Evolutionary conservation across 2,329 filamentous ascomycete species (phyloP).

Genomic region (Fusarium acutatum): DNA sequence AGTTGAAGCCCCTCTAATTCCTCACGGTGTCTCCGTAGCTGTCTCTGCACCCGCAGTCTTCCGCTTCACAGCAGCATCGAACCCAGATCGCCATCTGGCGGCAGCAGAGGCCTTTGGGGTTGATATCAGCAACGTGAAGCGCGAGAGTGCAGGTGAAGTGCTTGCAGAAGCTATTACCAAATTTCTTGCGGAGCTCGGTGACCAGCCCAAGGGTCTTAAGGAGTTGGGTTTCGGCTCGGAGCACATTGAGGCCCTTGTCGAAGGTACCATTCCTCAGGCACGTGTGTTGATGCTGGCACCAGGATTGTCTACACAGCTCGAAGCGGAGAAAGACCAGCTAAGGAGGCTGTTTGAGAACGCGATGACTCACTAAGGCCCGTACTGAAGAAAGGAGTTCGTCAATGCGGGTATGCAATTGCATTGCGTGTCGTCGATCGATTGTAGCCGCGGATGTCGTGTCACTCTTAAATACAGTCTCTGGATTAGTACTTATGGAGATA

Average conservation of each 20-base stretch:
- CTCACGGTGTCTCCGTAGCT: constrained; percentile 94
- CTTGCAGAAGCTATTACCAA: constrained; percentile 82
- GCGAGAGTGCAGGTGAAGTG: constrained; percentile 88
- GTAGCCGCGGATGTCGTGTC: background rate
- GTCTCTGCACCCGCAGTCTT: constrained; percentile 95
- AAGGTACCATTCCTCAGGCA: constrained; percentile 92
- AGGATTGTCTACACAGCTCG: constrained; percentile 74
- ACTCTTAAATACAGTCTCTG: constrained; percentile 10
- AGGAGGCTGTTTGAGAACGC: constrained; percentile 72
- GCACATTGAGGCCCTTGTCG: constrained; percentile 85
- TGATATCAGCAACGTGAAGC: constrained; percentile 86
- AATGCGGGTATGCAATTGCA: constrained; percentile 26
- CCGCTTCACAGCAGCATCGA: constrained; percentile 88
- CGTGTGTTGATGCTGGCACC: constrained; percentile 93
- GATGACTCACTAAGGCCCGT: constrained; percentile 49
- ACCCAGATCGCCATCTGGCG: constrained; percentile 88
- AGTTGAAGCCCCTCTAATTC: constrained; percentile 81
- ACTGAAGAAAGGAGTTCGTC: constrained; percentile 3
- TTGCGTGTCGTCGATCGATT: constrained; percentile 26
- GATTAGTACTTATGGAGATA: background rate
- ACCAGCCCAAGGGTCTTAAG: constrained; percentile 88
- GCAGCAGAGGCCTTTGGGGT: constrained; percentile 93
- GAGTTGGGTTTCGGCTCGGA: constrained; percentile 79
- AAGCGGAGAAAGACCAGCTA: constrained; percentile 77
- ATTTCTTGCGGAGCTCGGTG: constrained; percentile 85